Percentiles rank a stretch among this genome's conserved stretches.
Conservation (phyloP, 306 rosid genomes). For the Myrica gale region DNA sequence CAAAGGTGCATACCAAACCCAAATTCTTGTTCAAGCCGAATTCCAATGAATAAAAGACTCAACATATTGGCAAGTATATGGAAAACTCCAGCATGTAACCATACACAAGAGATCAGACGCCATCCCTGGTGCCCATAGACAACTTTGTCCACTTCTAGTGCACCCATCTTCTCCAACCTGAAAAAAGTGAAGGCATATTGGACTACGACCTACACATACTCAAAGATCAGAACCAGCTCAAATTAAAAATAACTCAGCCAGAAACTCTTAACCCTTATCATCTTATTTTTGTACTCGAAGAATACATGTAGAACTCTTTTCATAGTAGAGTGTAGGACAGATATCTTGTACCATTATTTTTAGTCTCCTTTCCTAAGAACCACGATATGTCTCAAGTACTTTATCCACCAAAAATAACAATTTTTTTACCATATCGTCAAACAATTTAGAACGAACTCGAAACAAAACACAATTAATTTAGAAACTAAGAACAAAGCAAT, state of each 20-base stretch:
- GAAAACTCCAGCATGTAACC: conserved; percentile 84
- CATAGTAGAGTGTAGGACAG: background rate
- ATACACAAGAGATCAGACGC: conserved; percentile 73
- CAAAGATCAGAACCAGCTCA: background rate
- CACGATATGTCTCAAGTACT: background rate
- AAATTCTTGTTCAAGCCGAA: conserved; percentile 86
- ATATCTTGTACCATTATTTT: background rate
- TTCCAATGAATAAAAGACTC: conserved; percentile 75
- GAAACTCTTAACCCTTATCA: no score
- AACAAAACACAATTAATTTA: background rate
- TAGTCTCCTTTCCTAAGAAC: background rate
- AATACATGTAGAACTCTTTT: background rate
- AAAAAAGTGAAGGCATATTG: conserved; percentile 1
- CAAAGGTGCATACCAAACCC: conserved; percentile 73
- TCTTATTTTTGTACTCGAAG: no score
- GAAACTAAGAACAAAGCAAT: background rate
- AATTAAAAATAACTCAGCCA: background rate
- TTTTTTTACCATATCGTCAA: background rate
- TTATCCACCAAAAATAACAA: background rate
- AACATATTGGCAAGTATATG: conserved; percentile 83
- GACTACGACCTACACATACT: conserved; percentile 2
- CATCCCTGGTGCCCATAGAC: conserved; percentile 56
- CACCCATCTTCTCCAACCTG: conserved; percentile 80
- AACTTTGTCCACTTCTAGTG: conserved; percentile 57
- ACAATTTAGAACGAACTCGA: no score